These are phyloP conservation scores for Phytopythium delawarense DNA, from an alignment of 352 stramenopile species.

Conservation along the genomic window DNA sequence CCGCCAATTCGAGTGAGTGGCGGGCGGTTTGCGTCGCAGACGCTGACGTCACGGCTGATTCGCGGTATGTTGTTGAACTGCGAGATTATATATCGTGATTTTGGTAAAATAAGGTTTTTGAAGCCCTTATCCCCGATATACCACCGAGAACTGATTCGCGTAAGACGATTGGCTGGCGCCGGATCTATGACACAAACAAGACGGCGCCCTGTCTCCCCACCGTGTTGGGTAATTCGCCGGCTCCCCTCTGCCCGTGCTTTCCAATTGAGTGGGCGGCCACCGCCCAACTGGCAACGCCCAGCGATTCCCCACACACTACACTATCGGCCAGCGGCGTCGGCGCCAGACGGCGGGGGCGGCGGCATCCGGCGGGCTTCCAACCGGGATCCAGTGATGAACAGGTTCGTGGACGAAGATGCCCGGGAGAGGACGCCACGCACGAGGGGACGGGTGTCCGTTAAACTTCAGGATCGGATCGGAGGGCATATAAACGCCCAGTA, in stretches of 20 bases:
- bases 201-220: constrained; percentile 3
- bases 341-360: background rate
- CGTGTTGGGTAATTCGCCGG: constrained; percentile 8
- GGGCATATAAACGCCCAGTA: constrained; percentile 20
- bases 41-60: constrained; percentile 22
- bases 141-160: constrained; percentile 1
- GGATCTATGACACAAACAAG: constrained; percentile 8
- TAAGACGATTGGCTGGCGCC: constrained; percentile 2
- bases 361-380: background rate
- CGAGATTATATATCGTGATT: constrained; percentile 5
- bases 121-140: constrained; percentile 3
- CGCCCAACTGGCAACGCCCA: no score
- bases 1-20: background rate
- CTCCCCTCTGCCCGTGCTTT: background rate
- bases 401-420: background rate
- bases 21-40: constrained; percentile 1
- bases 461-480: background rate
- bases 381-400: no score
- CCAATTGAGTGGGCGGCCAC: no score
- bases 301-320: background rate
- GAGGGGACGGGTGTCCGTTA: background rate
- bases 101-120: background rate
- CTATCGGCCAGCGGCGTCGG: no score
- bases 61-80: constrained; percentile 6
- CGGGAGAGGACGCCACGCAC: background rate